These are phyloP conservation scores for Misopates orontium DNA, from an alignment of 257 asterid species.

Conservation along the genomic window DNA sequence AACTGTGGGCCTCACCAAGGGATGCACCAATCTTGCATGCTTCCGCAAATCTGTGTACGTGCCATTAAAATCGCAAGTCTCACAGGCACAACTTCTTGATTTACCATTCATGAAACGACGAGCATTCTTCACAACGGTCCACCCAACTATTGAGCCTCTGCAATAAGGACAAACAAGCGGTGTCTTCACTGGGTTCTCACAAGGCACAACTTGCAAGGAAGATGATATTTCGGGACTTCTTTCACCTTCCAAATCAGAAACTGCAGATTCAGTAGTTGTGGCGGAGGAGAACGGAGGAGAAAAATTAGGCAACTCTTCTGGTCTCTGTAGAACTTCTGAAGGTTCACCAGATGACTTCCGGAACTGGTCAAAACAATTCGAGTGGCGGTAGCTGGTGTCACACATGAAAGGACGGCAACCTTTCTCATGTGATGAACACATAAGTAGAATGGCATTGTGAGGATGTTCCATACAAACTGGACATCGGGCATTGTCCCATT, in stretches of 20 bases:
- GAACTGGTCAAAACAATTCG: slow-evolving; percentile 87
- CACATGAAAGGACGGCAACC: slow-evolving; percentile 94
- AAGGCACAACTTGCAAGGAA: slow-evolving; percentile 30
- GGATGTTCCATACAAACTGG: slow-evolving; percentile 97
- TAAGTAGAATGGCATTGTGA: slow-evolving; percentile 82
- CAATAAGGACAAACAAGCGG: slow-evolving; percentile 76
- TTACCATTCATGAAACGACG: slow-evolving; percentile 74
- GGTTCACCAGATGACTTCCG: slow-evolving; percentile 54
- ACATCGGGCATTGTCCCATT: slow-evolving; percentile 93
- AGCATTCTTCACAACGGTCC: slow-evolving; percentile 71
- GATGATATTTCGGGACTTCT: slow-evolving; percentile 36
- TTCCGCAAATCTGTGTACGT: slow-evolving; percentile 71
- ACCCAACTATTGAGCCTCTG: slow-evolving; percentile 68
- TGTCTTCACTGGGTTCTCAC: slow-evolving; percentile 42
- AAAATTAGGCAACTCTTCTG: slow-evolving; percentile 36
- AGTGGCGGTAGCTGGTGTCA: slow-evolving; percentile 94
- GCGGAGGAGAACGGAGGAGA: slow-evolving; percentile 31
- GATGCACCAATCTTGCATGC: slow-evolving; percentile 81
- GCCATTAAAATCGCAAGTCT: slow-evolving; percentile 73
- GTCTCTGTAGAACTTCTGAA: slow-evolving; percentile 31
- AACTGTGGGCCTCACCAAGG: slow-evolving; percentile 71
- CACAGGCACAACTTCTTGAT: slow-evolving; percentile 78
- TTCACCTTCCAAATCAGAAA: slow-evolving; percentile 34
- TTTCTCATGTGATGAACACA: slow-evolving; percentile 80
- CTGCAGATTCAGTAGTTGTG: slow-evolving; percentile 32